Evolutionary conservation across 192 early-diverging fungal genomes (phyloP).

Genomic region (Dissophora globulifera): DNA sequence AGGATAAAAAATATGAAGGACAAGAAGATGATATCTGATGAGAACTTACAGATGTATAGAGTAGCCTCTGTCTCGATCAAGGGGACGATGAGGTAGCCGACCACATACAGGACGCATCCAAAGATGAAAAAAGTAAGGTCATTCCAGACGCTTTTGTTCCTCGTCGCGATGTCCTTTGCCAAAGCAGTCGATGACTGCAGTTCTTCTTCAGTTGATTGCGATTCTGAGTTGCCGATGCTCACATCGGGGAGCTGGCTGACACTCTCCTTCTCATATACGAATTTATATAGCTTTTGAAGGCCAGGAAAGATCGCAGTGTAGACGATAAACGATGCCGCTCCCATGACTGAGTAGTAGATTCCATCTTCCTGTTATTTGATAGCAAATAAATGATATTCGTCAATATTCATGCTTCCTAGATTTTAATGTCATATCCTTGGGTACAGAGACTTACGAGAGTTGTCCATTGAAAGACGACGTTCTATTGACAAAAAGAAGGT

Average conservation of each 20-base stretch:
- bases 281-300: slow-evolving; percentile 24
- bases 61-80: slow-evolving; percentile 1
- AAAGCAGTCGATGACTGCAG: background rate
- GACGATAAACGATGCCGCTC: slow-evolving; percentile 19
- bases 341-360: slow-evolving; percentile 4
- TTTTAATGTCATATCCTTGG: too few relatives aligned
- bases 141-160: background rate
- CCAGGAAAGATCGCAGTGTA: slow-evolving; percentile 30
- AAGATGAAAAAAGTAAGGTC: slow-evolving; percentile 39
- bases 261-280: background rate
- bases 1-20: background rate
- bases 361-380: slow-evolving; percentile 8
- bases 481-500: slow-evolving; percentile 1
- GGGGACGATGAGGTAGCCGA: slow-evolving; percentile 14
- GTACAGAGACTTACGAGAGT: background rate
- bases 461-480: slow-evolving; percentile 30
- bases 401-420: too few relatives aligned
- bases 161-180: background rate
- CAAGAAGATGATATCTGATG: background rate
- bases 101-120: slow-evolving; percentile 9
- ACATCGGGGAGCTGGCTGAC: background rate
- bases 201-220: background rate
- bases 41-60: slow-evolving; percentile 21
- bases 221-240: background rate
- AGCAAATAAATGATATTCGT: too few relatives aligned